Base-by-base conservation (phyloP, 257 asterid species). In the Solanum appendiculatum region DNA sequence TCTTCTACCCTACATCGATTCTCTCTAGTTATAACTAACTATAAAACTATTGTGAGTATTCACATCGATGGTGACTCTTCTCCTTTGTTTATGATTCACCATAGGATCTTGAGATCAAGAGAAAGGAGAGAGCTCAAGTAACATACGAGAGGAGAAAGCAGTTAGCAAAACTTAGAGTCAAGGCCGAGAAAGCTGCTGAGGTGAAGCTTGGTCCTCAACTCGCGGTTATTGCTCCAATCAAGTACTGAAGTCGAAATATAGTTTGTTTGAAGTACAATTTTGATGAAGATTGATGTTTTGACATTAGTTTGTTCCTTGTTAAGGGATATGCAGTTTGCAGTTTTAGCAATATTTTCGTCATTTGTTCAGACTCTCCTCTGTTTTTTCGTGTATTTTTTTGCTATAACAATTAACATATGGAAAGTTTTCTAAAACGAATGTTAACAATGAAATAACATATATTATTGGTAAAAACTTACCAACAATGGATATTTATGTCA, bases 91-190 rank as follows among this genome's bases (percentile, higher is more conserved):
- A 72, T 73, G 51, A 73, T 73, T 5, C 2, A 80, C 6, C 1
- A 0, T 0, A 80, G 85, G 85, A 80, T 4, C 85, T 80, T 5
- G 85, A 80, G 85, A 80, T 46, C 68, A 80, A 80, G 85, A 81
- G 85, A 29, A 80, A 80, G 42, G 85, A 80, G 40, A 80, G 85
- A 48, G 85, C 85, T 48, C 85, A 80, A 80, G 85, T 46, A 18
- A 36, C 85, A 16, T 80, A 80, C 1, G 85, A 80, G 68, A 80
- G 85, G 85, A 80, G 85, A 80, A 80, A 80, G 66, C 85, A 80
- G 39, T 80, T 80, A 10, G 68, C 85, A 18, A 80, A 80, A 3
- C 85, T 80, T 29, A 29, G 85, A 42, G 42, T 80, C 3, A 80
- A 48, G 68, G 85, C 85, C 0, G 85, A 80, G 85, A 80, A 80